Conservation (phyloP, 106 monocot species). For the Phalaenopsis aphrodite region DNA sequence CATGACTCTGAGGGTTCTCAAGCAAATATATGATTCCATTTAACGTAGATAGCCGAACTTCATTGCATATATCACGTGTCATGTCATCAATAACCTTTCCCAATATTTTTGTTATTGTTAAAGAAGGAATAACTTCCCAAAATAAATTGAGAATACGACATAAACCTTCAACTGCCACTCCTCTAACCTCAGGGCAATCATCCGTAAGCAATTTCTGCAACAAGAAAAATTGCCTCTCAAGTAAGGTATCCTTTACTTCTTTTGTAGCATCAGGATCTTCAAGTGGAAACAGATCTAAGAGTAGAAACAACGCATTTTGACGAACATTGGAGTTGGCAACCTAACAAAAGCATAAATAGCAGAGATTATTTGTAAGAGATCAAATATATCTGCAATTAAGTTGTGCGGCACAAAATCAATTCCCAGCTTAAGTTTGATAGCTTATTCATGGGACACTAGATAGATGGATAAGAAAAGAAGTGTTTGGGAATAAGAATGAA, state of each 20-base stretch:
- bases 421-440: neutral
- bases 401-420: neutral
- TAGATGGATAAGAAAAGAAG: neutral
- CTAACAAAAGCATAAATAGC: constrained; percentile 20
- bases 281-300: constrained; percentile 91
- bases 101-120: constrained; percentile 63
- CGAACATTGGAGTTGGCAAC: constrained; percentile 96
- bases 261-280: constrained; percentile 87
- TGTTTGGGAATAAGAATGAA: neutral
- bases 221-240: constrained; percentile 80
- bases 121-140: constrained; percentile 96
- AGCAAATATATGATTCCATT: constrained; percentile 82
- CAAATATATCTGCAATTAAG: neutral
- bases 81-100: constrained; percentile 63
- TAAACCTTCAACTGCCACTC: constrained; percentile 73
- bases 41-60: constrained; percentile 64
- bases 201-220: constrained; percentile 74
- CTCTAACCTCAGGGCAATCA: constrained; percentile 78
- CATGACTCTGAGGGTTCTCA: constrained; percentile 83
- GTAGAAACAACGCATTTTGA: constrained; percentile 65
- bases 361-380: neutral
- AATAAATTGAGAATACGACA: constrained; percentile 82
- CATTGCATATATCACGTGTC: constrained; percentile 58
- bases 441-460: neutral
- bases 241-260: constrained; percentile 64